Base-by-base conservation (phyloP, 75 land plant species). In the Sequoia sempervirens region DNA sequence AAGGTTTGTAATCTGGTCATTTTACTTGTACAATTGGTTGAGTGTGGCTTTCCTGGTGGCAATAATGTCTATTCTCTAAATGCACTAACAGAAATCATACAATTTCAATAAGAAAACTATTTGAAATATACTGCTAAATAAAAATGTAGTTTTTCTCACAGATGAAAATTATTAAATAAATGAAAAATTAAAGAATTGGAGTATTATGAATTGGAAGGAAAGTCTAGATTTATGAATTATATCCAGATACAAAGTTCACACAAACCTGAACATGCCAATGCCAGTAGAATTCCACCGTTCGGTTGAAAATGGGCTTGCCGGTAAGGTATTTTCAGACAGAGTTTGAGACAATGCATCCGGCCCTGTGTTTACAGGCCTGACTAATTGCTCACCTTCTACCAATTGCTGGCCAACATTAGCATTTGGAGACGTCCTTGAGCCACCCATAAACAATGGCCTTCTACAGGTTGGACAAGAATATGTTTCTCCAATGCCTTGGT, bases 401-500 rank as follows among this genome's bases (percentile, higher is more conserved):
- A 66, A 12, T 58, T 92, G 80, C 5, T 78, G 86, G 34, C 46
- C 82, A 17, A 75, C 32, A 46, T 54, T 69, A 2, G 82, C 64
- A 46, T 75, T 89, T 52, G 79, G 73, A 12, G 79, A 76, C 23
- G 75, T 76, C 79, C 88, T 87, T 74, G 88, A 73, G 75, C 83
- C 88, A 34, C 90, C 89, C 78, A 80, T 86, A 84, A 97, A 92
- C 50, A 95, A 92, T 23, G 99, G 99, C 88, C 97, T 92, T 79
- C 99, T 87, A 86, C 99, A 97, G 50, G 99, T 97, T 23, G 99
- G 99, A 83, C 99, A 97, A 11, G 96, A 91, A 83, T 94, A 94
- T 28, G 88, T 86, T 43, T 95, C 99, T 79, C 80, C 93, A 37
- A 91, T 40, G 52, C 98, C 98, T 87, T 97, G 99, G 69, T 97